Conservation (phyloP, 129 eudicot species). For the Helichrysum umbraculigerum region DNA sequence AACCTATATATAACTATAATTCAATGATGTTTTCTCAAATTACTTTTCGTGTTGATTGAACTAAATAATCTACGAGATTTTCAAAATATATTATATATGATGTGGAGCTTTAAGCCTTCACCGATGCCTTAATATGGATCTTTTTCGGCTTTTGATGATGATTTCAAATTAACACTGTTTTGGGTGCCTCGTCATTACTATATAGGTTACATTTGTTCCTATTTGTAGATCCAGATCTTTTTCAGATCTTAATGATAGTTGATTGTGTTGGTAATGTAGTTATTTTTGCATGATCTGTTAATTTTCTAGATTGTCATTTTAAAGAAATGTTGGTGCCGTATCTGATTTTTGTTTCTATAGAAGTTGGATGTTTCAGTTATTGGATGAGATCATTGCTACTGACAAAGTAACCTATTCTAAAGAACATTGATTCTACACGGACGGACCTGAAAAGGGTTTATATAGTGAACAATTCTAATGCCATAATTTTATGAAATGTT, state of each 20-base stretch:
- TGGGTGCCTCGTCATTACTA: background rate
- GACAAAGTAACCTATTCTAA: background rate
- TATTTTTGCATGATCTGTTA: background rate
- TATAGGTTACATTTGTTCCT: background rate
- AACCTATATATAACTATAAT: no score
- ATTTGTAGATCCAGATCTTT: background rate
- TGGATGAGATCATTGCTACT: constrained; percentile 10
- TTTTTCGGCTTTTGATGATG: background rate
- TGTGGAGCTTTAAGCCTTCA: background rate
- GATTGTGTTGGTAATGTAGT: background rate
- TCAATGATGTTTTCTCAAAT: no score
- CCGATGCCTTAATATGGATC: background rate
- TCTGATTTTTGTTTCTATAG: background rate
- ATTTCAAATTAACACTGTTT: no score
- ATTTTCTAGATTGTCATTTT: background rate
- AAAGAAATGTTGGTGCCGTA: background rate
- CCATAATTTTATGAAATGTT: no score
- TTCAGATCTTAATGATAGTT: background rate
- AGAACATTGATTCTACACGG: background rate
- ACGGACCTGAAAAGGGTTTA: background rate
- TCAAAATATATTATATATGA: background rate
- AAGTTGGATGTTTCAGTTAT: background rate
- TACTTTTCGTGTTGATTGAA: no score
- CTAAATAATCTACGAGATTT: no score
- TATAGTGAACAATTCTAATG: no score